A percentile compares a stretch with the other conserved stretches of the same genome.
Evolutionary conservation across 1,139 yeast genomes (phyloP).

Genomic region (Taphrina betulina): DNA sequence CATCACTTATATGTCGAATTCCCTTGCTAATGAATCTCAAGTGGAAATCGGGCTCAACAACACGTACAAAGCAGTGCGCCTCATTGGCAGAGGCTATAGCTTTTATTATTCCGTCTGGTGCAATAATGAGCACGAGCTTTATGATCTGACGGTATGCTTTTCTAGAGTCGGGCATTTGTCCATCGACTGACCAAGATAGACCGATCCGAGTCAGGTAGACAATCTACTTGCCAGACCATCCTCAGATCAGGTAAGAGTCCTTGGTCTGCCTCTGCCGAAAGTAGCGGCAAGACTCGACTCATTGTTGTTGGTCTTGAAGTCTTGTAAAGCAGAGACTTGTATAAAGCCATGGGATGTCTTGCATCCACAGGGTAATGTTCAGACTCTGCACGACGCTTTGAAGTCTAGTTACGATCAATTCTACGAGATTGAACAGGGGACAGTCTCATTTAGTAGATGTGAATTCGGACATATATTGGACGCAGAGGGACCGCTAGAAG

Average conservation of each 20-base stretch:
- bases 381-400: slow-evolving; percentile 10
- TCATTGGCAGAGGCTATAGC: slow-evolving; percentile 11
- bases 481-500: slow-evolving; percentile 25
- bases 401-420: slow-evolving; percentile 3
- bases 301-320: slow-evolving; percentile 23
- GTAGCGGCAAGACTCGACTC: slow-evolving; percentile 25
- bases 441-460: slow-evolving; percentile 14
- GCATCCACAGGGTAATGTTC: slow-evolving; percentile 13
- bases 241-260: neutral
- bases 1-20: too few species aligned
- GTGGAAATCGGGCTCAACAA: slow-evolving; percentile 8
- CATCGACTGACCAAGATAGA: neutral
- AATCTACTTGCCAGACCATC: slow-evolving; percentile 3
- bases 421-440: slow-evolving; percentile 1
- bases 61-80: slow-evolving; percentile 31
- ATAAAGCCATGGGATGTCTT: slow-evolving; percentile 22
- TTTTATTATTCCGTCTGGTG: slow-evolving; percentile 33
- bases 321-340: slow-evolving; percentile 26
- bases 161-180: neutral
- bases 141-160: slow-evolving; percentile 10
- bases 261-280: slow-evolving; percentile 7
- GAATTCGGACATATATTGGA: slow-evolving; percentile 20
- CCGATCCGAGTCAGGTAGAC: slow-evolving; percentile 29
- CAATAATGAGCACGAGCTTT: slow-evolving; percentile 26
- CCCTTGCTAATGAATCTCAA: too few species aligned